A percentile compares a stretch with the other conserved stretches of the same genome.
These are phyloP conservation scores for Cornus florida DNA, from an alignment of 148 eudicot species.

Conservation along the genomic window DNA sequence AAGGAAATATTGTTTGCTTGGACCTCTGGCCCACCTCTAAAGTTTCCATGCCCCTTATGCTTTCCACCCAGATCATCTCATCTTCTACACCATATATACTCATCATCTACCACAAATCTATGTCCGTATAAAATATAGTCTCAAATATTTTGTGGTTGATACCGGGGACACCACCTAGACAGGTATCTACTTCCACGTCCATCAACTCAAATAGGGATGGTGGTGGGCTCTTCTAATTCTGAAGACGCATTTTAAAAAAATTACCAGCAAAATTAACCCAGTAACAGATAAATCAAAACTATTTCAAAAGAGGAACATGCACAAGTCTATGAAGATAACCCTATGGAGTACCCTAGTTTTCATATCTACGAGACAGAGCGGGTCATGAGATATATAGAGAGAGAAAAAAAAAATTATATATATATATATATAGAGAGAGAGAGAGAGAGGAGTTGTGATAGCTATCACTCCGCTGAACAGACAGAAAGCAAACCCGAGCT, in stretches of 20 bases:
- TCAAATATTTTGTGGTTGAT: neutral
- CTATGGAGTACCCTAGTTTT: too few species aligned
- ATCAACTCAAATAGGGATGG: neutral
- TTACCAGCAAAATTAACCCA: too few species aligned
- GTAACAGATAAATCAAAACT: too few species aligned
- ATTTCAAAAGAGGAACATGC: too few species aligned
- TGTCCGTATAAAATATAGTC: neutral
- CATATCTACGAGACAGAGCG: too few species aligned
- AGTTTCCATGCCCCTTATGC: too few species aligned
- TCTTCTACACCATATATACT: too few species aligned
- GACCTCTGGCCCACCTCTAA: neutral
- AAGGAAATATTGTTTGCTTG: too few species aligned
- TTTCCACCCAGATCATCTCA: neutral
- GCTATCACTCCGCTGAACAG: constrained; percentile 15
- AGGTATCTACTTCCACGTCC: neutral
- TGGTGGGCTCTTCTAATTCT: too few species aligned
- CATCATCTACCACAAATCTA: neutral
- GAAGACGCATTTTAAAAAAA: too few species aligned
- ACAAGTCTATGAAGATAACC: too few species aligned
- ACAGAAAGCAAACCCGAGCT: constrained; percentile 33
- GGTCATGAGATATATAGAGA: too few species aligned
- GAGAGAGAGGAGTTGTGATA: neutral
- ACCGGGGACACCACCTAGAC: constrained; percentile 10
- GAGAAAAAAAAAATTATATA: neutral
- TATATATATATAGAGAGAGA: neutral